Percentiles rank a stretch among this genome's conserved stretches.
Evolutionary conservation across 768 basidiomycete species (phyloP).

Genomic region (Agaricus bisporus): DNA sequence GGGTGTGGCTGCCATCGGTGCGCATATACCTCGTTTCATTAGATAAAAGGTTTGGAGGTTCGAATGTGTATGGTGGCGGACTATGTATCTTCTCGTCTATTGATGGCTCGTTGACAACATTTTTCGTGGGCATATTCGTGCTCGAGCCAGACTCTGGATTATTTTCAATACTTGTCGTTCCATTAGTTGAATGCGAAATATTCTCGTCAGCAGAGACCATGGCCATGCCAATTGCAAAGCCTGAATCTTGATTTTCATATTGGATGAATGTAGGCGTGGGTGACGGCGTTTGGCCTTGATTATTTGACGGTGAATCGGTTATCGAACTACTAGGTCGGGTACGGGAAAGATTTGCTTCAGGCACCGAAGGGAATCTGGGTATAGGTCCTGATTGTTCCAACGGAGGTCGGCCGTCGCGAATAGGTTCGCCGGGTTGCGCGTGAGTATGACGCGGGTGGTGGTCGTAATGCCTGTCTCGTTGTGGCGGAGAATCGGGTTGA

Average conservation of each 20-base stretch:
- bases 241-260: constrained; percentile 11
- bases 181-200: constrained; percentile 9
- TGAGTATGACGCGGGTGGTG: constrained; percentile 10
- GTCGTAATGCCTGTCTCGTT: constrained; percentile 1
- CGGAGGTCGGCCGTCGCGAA: not conserved
- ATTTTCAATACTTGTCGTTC: not conserved
- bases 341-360: not conserved
- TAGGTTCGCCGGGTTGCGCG: not conserved
- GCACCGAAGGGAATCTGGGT: not conserved
- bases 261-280: constrained; percentile 5
- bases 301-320: not conserved
- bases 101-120: not conserved
- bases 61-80: not conserved
- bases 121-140: not conserved
- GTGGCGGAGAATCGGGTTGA: constrained; percentile 5
- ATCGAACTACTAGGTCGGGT: not conserved
- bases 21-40: not conserved
- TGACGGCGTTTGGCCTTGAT: constrained; percentile 6
- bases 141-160: not conserved
- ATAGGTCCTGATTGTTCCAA: not conserved
- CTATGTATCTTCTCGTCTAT: not conserved
- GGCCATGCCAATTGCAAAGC: constrained; percentile 23
- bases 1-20: not conserved
- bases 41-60: not conserved
- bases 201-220: constrained; percentile 16